Evolutionary conservation across 2,329 filamentous ascomycete genomes (phyloP), one percentile per base, ranked within the genome.

Genomic region (Dactylonectria macrodidyma): DNA sequence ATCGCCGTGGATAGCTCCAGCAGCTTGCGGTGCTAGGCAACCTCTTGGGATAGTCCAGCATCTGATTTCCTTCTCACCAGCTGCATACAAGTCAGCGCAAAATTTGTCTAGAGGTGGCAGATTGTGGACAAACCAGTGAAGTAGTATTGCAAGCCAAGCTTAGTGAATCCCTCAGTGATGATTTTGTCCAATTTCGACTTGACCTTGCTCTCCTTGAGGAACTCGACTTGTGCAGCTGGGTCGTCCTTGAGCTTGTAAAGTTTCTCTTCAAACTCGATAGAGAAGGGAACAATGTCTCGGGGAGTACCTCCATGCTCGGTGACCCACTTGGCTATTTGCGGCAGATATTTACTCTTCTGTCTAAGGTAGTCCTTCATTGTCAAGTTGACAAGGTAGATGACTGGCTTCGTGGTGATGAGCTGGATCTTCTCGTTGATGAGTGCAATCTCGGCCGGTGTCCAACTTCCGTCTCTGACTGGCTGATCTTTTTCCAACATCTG

Each of bases 311-410:
- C 83, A 67, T 84, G 83, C 73, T 81, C 81, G 5, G 79, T 82
- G 3, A 84, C 82, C 83, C 83, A 84, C 69, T 83, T 82, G 50
- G 80, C 80, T n/a, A 84, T 84, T 14, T 73, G 60, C 3, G 82
- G 81, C 19, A 84, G 80, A 55, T 84, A 84, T 74, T 84, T 84
- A 78, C 80, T 80, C 77, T 84, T 84, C 65, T 84, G 83, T 41
- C 83, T 71, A 30, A 84, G 77, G 74, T 84, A 84, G 67, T 84
- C 83, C 76, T 84, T 84, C 83, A 84, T 84, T 2, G 81, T 83
- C 61, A 84, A 64, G 72, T 84, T 84, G 60, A 84, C 81, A 34
- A 84, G 81, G 73, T 84, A 84, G 69, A 84, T 83, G 52, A 75
- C 75, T 11, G 83, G 83, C 74, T 84, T 84, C 14, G 83, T 84